Base-by-base conservation (phyloP, 371 early-diverging fungal genomes). In the Phascolomyces articulosus region DNA sequence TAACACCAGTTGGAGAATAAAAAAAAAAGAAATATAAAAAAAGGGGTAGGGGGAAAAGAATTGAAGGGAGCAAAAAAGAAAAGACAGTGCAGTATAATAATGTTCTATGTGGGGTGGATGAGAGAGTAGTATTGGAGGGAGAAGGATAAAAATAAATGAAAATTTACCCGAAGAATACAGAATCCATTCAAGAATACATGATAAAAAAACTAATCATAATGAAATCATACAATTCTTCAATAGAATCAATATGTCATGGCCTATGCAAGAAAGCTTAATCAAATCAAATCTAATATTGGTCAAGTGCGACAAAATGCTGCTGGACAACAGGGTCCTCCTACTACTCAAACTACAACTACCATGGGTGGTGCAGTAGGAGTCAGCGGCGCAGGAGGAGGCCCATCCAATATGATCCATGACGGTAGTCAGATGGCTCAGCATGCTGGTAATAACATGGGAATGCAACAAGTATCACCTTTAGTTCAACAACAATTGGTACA, bases 231-330 rank as follows among this genome's bases (percentile, higher is more conserved):
- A 26, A 34, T 34, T 64, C 51, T 58, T 29, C 15, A 23, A 16
- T 66, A 80, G 80, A 80, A 75, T 61, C 74, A 80, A 66, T 80
- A 80, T 41, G 63, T 80, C 13, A 47, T 75, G 40, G 62, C 73
- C 13, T 75, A 75, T 62, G 72, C 75, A 28, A 68, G 65, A 10
- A 77, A 75, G 55, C 63, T 79, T 51, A 63, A 74, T 55, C 80
- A 79, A 55, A 79, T 79, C 60, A 71, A 69, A 49, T 70, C 68
- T 16, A 69, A 66, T 24, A 58, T 77, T 27, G 72, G 74, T 53
- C 29, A 53, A 67, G 9, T 65, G 69, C 54, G 70, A 63, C 29
- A 64, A 65, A 56, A 66, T 16, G 20, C 34, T 24, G n/a, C n/a
- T n/a, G n/a, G n/a, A n/a, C n/a, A n/a, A n/a, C n/a, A n/a, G n/a